Evolutionary conservation across 2,329 filamentous ascomycete species (phyloP), one percentile per base, ranked within the genome.

Genomic region (Botrytis fragariae): DNA sequence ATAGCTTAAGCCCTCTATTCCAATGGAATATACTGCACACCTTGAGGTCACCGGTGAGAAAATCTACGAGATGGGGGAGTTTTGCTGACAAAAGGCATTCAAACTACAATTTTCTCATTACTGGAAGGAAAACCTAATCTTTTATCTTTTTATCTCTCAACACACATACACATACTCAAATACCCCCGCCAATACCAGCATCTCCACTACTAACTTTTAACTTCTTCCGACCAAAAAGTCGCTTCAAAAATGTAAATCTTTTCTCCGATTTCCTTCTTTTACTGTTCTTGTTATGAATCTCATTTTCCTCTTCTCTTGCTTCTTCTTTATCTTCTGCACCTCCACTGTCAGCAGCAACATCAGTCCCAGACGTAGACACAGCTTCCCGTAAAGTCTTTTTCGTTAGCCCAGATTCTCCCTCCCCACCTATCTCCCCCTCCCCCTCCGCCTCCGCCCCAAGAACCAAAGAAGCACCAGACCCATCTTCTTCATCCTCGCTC

Each of bases 361-460:
- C 39, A 42, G 44, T 14, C 14, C 14, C 14, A 39, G 63, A n/a
- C 14, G 9, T 22, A 63, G 61, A 18, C 3, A 8, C 44, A 39
- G n/a, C 14, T n/a, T n/a, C 48, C 48, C 7, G 12, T n/a, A 65
- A 6, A n/a, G 4, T 3, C 1, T 4, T 18, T 57, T 57, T 57
- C n/a, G 8, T 18, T 2, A 67, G 16, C 2, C 3, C 14, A 37
- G 12, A 16, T 0, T 37, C 22, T n/a, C 1, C 32, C 2, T 37
- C 44, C 5, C 1, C 48, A n/a, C n/a, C n/a, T n/a, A n/a, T n/a
- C 1, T 37, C 22, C 20, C 1, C 32, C 2, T 37, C 44, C 5
- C 1, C 48, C 7, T 12, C 22, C 10, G 0, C 3, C 63, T 37
- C 8, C 2, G 1, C 48, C 1, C 3, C 2, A 14, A 0, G 32